Conservation (phyloP, 1,284 basidiomycete genomes). For the Phenoliferia sp. region DNA sequence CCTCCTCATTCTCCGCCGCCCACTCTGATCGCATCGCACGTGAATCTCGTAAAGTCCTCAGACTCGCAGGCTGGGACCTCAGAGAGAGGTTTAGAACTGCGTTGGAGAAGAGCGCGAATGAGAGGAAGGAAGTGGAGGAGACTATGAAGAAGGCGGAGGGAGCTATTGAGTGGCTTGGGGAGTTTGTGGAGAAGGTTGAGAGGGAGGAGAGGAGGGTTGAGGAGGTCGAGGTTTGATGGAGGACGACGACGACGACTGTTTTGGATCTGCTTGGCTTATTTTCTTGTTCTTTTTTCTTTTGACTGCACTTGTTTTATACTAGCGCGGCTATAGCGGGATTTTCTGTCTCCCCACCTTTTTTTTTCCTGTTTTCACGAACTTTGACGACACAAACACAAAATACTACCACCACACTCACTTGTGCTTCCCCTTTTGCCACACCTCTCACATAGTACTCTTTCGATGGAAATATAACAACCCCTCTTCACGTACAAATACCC, state of each 20-base stretch:
- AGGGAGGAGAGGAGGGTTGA: slow-evolving; percentile 14
- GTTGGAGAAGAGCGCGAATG: slow-evolving; percentile 68
- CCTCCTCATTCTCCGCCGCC: slow-evolving; percentile 59
- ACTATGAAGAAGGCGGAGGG: slow-evolving; percentile 60
- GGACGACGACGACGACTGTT: background rate
- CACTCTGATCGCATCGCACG: slow-evolving; percentile 69
- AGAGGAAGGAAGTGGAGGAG: slow-evolving; percentile 74
- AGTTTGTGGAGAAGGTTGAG: slow-evolving; percentile 35
- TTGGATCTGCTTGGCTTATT: background rate
- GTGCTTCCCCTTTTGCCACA: too few relatives aligned
- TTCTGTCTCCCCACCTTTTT: too few relatives aligned
- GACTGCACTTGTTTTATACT: background rate
- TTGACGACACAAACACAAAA: too few relatives aligned
- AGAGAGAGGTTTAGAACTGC: slow-evolving; percentile 75
- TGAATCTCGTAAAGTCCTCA: slow-evolving; percentile 90
- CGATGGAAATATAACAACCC: too few relatives aligned
- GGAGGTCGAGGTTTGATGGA: slow-evolving; percentile 6
- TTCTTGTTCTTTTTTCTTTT: background rate
- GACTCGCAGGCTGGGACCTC: slow-evolving; percentile 88
- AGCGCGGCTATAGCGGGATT: too few relatives aligned
- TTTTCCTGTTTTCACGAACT: too few relatives aligned
- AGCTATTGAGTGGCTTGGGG: slow-evolving; percentile 69
- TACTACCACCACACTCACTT: too few relatives aligned
- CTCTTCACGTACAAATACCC: too few relatives aligned
- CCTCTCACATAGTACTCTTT: too few relatives aligned